A percentile compares a stretch with the other conserved stretches of the same genome.
phyloP scores from a whole-genome alignment of 2,329 filamentous ascomycete species.

The Cytospora piceicola region DNA sequence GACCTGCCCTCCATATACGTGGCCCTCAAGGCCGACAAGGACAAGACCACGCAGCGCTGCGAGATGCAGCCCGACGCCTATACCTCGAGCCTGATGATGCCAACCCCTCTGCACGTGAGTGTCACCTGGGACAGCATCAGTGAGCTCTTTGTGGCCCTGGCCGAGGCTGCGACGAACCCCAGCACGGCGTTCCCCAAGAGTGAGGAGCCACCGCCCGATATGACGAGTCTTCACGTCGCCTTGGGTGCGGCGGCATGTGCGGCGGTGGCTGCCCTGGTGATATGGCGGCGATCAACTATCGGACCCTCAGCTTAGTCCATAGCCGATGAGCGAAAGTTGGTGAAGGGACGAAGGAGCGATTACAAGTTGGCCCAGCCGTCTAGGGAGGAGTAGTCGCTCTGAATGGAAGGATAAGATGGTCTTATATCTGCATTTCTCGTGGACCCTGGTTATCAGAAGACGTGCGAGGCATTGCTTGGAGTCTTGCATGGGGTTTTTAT shows the following conservation, averaged over 20 bases:
- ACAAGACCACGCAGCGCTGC: conserved; percentile 94
- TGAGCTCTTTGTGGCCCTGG: conserved; percentile 89
- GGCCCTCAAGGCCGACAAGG: conserved; percentile 90
- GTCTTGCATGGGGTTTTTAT: neutral
- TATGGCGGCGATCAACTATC: conserved; percentile 61
- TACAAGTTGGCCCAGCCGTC: no score
- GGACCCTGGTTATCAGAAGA: neutral
- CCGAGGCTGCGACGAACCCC: conserved; percentile 89
- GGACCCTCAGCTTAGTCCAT: conserved; percentile 1
- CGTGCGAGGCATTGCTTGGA: conserved; percentile 20
- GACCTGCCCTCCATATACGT: conserved; percentile 91
- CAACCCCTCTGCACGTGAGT: conserved; percentile 89
- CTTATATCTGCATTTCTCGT: neutral
- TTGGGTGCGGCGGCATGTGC: conserved; percentile 73
- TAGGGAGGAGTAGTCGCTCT: neutral
- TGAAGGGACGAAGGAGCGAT: neutral
- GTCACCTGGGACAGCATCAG: conserved; percentile 93
- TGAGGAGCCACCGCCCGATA: conserved; percentile 82
- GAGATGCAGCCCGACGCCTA: conserved; percentile 93
- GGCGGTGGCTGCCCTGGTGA: conserved; percentile 65
- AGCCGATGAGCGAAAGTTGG: no score
- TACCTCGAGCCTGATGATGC: conserved; percentile 82
- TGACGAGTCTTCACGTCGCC: conserved; percentile 84
- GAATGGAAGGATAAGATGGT: neutral
- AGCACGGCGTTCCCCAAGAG: conserved; percentile 86